Base-by-base conservation (phyloP, 768 basidiomycete genomes). In the Mycena indigotica region DNA sequence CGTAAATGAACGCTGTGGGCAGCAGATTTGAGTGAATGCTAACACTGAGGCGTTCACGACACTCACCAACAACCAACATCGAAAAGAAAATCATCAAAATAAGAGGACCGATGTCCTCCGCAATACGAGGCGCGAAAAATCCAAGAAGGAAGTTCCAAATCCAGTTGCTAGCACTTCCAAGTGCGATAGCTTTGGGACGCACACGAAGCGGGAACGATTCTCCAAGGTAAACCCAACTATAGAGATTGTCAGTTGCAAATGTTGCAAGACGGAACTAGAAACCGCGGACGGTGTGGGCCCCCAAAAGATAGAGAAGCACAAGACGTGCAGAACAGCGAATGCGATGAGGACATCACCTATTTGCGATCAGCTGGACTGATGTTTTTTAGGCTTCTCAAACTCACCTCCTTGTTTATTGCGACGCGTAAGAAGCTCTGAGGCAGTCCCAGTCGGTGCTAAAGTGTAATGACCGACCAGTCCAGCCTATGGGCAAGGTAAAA, bases 201-300 rank as follows among this genome's bases (percentile, higher is more conserved):
- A 93, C 87, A 46, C 89, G 85, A 23, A 92, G 82, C 15, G 89
- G 91, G 81, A 91, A 92, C 19, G 84, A 86, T 75, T 91, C 89
- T 51, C 88, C 88, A 28, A 89, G 80, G 65, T 89, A 89, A 5
- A 89, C 88, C 84, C 84, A 86, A 56, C 79, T 79, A 35, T 35
- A 17, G 17, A 35, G 10, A 35, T 8, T 35, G 32, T 35, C 10
- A 35, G 32, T 35, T n/a, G n/a, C n/a, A n/a, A n/a, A n/a, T n/a
- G n/a, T n/a, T n/a, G n/a, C n/a, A n/a, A n/a, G n/a, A n/a, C n/a
- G n/a, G 17, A 35, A 41, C 13, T 24, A 21, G 25, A 17, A 60
- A 23, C 30, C 26, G 69, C 77, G 55, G 64, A 79, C 62, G 87
- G 87, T 29, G 83, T 86, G 5, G 87, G 86, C 13, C 88, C 89